Conservation (phyloP, 805 yeast genomes). For the Candida bentonensis region DNA sequence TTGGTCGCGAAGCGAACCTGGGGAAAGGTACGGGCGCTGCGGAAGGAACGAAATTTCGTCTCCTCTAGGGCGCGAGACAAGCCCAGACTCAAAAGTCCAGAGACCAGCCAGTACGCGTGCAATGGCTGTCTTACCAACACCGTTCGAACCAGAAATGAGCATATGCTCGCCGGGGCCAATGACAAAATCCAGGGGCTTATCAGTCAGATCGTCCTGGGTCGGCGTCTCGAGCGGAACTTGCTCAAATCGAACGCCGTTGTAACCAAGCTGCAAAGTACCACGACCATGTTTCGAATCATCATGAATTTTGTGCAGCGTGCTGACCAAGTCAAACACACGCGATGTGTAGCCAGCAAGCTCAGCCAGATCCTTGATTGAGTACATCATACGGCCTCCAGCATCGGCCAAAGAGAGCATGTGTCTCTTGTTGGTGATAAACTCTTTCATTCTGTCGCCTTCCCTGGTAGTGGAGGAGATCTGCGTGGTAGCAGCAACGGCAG, state of each 20-base stretch:
- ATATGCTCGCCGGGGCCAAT: conserved; percentile 52
- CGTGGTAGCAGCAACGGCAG: conserved; percentile 6
- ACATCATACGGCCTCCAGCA: conserved; percentile 90
- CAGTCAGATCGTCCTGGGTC: neutral
- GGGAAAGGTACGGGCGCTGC: conserved; percentile 69
- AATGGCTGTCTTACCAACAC: conserved; percentile 81
- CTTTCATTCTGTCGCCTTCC: conserved; percentile 49
- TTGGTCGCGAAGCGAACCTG: conserved; percentile 81
- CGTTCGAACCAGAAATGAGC: conserved; percentile 74
- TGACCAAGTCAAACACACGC: conserved; percentile 60
- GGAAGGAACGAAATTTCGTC: conserved; percentile 56
- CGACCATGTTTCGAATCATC: conserved; percentile 38
- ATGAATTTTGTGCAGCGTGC: conserved; percentile 74
- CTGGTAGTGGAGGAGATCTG: conserved; percentile 9
- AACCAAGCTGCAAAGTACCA: conserved; percentile 71
- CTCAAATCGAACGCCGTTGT: conserved; percentile 70
- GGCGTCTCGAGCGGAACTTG: conserved; percentile 51
- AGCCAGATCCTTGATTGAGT: conserved; percentile 84
- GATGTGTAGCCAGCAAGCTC: conserved; percentile 84
- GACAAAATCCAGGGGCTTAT: conserved; percentile 44
- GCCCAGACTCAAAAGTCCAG: conserved; percentile 82
- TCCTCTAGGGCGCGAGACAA: conserved; percentile 57
- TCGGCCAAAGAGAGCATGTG: conserved; percentile 84
- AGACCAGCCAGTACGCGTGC: conserved; percentile 72
- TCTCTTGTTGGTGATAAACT: conserved; percentile 81